Conservation (phyloP, 257 asterid species). For the Solanum chilense region DNA sequence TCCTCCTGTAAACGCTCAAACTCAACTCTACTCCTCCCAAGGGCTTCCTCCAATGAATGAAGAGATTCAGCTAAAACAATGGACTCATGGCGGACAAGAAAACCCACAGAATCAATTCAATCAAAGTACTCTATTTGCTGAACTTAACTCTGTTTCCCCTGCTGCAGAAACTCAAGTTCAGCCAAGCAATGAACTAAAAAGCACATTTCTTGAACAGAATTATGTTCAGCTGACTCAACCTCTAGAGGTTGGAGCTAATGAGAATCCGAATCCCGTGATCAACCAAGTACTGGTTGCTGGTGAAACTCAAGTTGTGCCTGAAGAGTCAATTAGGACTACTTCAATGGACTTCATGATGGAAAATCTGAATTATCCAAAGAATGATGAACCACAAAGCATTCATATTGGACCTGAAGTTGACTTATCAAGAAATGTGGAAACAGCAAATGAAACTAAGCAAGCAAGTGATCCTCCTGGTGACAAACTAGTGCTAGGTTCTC, state of each 20-base stretch:
- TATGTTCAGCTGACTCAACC: background rate
- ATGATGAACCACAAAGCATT: background rate
- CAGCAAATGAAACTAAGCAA: background rate
- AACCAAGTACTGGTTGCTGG: constrained; percentile 28
- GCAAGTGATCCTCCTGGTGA: background rate
- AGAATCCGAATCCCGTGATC: constrained; percentile 7
- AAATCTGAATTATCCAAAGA: constrained; percentile 7
- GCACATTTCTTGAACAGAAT: constrained; percentile 10
- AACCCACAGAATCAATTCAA: constrained; percentile 2
- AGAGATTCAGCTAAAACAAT: background rate
- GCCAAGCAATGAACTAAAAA: background rate
- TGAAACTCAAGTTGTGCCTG: constrained; percentile 29
- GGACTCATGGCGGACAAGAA: background rate
- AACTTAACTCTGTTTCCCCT: background rate
- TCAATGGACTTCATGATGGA: constrained; percentile 24
- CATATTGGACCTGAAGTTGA: constrained; percentile 8
- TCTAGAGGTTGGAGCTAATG: background rate
- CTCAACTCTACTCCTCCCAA: constrained; percentile 2
- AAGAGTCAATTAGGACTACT: constrained; percentile 16
- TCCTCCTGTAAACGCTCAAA: constrained; percentile 11
- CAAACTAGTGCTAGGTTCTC: constrained; percentile 4
- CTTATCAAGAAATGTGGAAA: constrained; percentile 2
- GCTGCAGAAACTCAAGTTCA: background rate
- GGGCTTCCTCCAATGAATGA: background rate
- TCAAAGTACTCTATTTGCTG: background rate